These are phyloP conservation scores for Dactylellina leptospora DNA, from an alignment of 2,329 filamentous ascomycete genomes.

Conservation along the genomic window DNA sequence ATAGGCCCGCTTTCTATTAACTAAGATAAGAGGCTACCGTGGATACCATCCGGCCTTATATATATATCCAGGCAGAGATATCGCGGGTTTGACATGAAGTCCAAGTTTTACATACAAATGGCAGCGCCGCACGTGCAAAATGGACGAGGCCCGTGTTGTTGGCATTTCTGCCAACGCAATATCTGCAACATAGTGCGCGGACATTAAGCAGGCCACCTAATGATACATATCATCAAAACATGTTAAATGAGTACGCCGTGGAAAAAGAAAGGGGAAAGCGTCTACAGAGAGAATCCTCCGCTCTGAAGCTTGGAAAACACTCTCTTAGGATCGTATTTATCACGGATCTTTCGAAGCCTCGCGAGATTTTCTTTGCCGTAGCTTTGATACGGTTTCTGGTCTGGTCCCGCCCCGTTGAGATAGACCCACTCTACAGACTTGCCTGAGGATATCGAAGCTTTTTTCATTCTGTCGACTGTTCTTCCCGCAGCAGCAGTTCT, in stretches of 20 bases:
- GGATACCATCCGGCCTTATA: no score
- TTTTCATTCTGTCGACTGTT: conserved; percentile 14
- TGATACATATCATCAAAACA: background rate
- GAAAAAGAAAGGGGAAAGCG: background rate
- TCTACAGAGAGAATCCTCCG: conserved; percentile 57
- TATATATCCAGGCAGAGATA: no score
- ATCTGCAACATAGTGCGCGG: background rate
- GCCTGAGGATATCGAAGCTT: background rate
- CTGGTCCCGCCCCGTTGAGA: conserved; percentile 63
- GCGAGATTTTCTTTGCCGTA: conserved; percentile 62
- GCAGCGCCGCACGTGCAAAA: background rate
- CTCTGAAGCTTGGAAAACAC: conserved; percentile 58
- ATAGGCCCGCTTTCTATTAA: no score
- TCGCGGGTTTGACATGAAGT: no score
- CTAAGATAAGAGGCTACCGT: no score
- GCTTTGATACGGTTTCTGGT: conserved; percentile 61
- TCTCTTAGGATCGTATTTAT: conserved; percentile 56
- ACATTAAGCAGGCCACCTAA: conserved; percentile 17
- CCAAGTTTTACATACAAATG: background rate
- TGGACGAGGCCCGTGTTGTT: background rate
- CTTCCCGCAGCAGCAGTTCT: conserved; percentile 11
- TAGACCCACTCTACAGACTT: conserved; percentile 60
- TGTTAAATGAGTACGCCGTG: no score
- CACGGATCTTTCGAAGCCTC: conserved; percentile 53
- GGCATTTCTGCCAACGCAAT: background rate